Percentiles rank a stretch among this genome's conserved stretches.
These are phyloP conservation scores for Corrigiola litoralis DNA, from an alignment of 179 eudicot genomes.

Conservation along the genomic window DNA sequence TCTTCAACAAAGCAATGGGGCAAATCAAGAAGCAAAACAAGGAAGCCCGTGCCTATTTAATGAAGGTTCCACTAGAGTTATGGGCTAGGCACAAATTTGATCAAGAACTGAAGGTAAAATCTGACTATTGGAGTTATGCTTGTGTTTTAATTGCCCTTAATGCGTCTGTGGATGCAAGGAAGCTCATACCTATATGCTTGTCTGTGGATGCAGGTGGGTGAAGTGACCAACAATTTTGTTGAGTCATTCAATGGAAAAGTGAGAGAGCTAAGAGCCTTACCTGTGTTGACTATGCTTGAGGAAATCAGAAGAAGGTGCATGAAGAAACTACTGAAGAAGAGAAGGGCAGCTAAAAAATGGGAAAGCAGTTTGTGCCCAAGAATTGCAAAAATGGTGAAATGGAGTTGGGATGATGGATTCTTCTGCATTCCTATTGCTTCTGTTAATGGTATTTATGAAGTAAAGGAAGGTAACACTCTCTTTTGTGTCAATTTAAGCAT, in stretches of 20 bases:
- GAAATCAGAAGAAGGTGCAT: neutral
- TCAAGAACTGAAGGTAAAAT: neutral
- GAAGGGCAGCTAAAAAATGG: neutral
- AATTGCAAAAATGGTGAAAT: neutral
- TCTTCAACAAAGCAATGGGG: neutral
- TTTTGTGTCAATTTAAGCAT: neutral
- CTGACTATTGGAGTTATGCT: too few relatives aligned
- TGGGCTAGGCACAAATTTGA: slow-evolving; percentile 3
- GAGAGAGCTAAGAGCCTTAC: neutral
- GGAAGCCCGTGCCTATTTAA: neutral
- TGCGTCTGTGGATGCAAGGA: too few relatives aligned
- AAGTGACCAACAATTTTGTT: neutral
- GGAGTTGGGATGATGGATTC: neutral
- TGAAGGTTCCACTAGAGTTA: neutral
- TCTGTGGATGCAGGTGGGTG: too few relatives aligned
- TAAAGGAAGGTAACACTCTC: neutral
- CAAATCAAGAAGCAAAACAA: neutral
- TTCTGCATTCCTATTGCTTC: neutral
- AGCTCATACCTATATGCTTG: too few relatives aligned
- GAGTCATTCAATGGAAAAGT: neutral
- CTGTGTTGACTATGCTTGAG: neutral
- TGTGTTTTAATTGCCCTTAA: too few relatives aligned
- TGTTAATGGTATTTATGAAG: neutral
- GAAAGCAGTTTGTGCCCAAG: neutral
- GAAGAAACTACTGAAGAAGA: neutral